Conservation (phyloP, 768 basidiomycete species). For the Podaxis sp. region DNA sequence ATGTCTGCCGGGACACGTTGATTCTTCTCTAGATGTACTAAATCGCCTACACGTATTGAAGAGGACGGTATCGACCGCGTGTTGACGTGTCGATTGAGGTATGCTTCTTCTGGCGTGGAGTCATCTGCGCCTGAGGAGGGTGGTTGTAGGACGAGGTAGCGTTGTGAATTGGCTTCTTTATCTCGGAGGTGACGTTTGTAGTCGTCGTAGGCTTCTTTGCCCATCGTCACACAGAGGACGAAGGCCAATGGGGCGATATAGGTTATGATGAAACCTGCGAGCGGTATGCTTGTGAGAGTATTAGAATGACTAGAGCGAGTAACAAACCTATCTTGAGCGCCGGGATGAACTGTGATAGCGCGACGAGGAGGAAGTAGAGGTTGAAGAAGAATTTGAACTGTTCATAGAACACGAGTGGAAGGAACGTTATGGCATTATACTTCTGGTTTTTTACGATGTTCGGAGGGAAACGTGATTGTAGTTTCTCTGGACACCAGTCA, state of each 20-base stretch:
- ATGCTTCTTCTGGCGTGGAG: conserved; percentile 39
- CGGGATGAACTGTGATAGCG: conserved; percentile 93
- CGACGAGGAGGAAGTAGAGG: conserved; percentile 95
- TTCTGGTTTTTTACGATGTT: conserved; percentile 98
- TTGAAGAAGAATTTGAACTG: conserved; percentile 99
- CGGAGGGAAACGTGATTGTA: conserved; percentile 71
- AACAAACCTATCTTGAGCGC: conserved; percentile 89
- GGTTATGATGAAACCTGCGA: conserved; percentile 86
- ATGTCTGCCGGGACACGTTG: conserved; percentile 96
- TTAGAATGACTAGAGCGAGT: background rate
- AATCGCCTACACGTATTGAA: conserved; percentile 85
- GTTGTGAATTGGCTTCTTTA: conserved; percentile 91
- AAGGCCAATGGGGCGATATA: conserved; percentile 97
- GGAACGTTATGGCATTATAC: conserved; percentile 95
- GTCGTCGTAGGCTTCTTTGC: conserved; percentile 98
- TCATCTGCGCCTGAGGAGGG: conserved; percentile 32
- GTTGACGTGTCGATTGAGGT: conserved; percentile 46
- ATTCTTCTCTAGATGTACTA: conserved; percentile 93
- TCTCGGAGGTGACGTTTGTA: conserved; percentile 93
- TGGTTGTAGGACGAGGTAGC: conserved; percentile 80
- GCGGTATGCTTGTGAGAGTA: background rate
- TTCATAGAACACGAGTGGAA: conserved; percentile 96
- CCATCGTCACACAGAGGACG: conserved; percentile 93
- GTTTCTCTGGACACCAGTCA: conserved; percentile 51
- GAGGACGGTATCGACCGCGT: conserved; percentile 87